Conservation (phyloP, 2,329 filamentous ascomycete genomes). For the Fusarium tanahbumbuense region DNA sequence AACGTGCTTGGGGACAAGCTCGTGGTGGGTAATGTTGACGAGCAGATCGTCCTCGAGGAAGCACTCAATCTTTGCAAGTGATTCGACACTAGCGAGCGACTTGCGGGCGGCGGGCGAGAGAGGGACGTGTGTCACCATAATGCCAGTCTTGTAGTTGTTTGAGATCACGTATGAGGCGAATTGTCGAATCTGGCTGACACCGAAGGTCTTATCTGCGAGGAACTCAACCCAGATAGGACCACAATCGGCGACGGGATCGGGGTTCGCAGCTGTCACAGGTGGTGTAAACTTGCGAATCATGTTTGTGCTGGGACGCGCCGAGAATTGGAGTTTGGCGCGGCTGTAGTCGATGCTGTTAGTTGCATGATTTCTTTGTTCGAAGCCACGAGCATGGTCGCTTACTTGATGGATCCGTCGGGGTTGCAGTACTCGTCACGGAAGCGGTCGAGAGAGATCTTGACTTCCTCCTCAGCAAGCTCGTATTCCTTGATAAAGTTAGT, state of each 20-base stretch:
- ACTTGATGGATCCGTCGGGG: slow-evolving; percentile 81
- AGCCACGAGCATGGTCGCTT: slow-evolving; percentile 51
- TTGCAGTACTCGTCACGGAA: slow-evolving; percentile 81
- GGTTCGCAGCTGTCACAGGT: slow-evolving; percentile 74
- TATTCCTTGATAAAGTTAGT: slow-evolving; percentile 76
- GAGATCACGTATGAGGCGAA: slow-evolving; percentile 86
- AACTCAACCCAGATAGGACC: slow-evolving; percentile 96
- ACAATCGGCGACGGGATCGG: slow-evolving; percentile 77
- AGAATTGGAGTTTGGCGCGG: slow-evolving; percentile 86
- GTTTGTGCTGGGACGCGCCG: slow-evolving; percentile 81
- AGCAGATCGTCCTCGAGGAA: slow-evolving; percentile 96
- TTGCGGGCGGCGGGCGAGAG: slow-evolving; percentile 90
- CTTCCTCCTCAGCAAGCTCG: slow-evolving; percentile 88
- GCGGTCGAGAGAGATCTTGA: slow-evolving; percentile 84
- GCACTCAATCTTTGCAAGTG: slow-evolving; percentile 85
- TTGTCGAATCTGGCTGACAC: slow-evolving; percentile 89
- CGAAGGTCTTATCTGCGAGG: slow-evolving; percentile 80
- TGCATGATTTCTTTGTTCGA: neutral
- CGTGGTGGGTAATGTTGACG: slow-evolving; percentile 98
- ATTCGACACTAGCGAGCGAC: slow-evolving; percentile 81
- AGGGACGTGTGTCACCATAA: slow-evolving; percentile 85
- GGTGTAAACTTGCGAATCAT: slow-evolving; percentile 90
- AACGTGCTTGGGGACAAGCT: slow-evolving; percentile 94
- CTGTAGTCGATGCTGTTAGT: slow-evolving; percentile 58
- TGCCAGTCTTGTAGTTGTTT: slow-evolving; percentile 87